These are phyloP conservation scores for Zalaria obscura DNA, from an alignment of 2,329 filamentous ascomycete genomes.

Conservation along the genomic window DNA sequence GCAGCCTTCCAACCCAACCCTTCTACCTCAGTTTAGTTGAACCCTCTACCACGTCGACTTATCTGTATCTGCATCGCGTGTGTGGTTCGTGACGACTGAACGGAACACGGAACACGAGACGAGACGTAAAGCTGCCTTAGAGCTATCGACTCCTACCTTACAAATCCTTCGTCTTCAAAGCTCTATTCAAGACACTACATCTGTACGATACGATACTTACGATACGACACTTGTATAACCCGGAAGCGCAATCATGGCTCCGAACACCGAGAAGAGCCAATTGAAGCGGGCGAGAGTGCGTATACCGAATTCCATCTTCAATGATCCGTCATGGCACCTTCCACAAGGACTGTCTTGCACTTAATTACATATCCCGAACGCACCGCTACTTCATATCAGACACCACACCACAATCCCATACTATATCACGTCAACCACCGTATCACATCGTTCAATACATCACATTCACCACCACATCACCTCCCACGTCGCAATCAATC, in stretches of 20 bases:
- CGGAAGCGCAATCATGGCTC: not conserved
- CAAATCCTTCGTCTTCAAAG: not conserved
- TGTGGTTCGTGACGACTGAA: not conserved
- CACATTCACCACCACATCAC: too few species aligned
- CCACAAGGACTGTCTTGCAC: conserved; percentile 4
- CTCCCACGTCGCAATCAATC: too few species aligned
- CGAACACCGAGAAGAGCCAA: conserved; percentile 47
- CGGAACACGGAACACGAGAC: not conserved
- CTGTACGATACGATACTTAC: too few species aligned
- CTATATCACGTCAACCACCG: too few species aligned
- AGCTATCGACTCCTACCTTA: not conserved
- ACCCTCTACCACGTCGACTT: too few species aligned
- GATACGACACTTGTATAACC: too few species aligned
- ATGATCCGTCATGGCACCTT: not conserved
- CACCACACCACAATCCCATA: too few species aligned
- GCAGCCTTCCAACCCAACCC: too few species aligned
- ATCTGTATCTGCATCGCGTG: too few species aligned
- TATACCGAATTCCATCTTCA: conserved; percentile 8
- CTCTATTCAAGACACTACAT: not conserved
- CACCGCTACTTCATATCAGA: too few species aligned
- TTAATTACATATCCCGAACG: not conserved
- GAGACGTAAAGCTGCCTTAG: conserved; percentile 1
- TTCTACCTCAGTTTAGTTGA: too few species aligned
- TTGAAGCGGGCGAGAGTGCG: conserved; percentile 69
- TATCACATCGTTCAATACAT: too few species aligned